These are phyloP conservation scores for Grifola frondosa DNA, from an alignment of 1,284 basidiomycete genomes.

Conservation along the genomic window DNA sequence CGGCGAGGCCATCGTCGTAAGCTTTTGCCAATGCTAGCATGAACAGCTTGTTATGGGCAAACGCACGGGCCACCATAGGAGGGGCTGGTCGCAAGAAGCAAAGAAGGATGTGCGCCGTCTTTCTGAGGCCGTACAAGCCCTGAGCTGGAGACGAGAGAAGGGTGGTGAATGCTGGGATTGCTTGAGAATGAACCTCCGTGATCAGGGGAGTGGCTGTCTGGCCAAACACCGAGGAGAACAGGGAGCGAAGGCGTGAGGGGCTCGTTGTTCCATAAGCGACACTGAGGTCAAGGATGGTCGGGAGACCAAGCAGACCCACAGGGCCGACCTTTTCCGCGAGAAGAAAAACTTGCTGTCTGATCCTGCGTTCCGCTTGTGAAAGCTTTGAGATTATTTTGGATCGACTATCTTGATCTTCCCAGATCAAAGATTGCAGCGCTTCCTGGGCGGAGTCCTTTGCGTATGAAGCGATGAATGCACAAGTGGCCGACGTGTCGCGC, in stretches of 20 bases:
- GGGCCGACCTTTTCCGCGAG: constrained; percentile 54
- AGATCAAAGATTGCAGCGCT: constrained; percentile 54
- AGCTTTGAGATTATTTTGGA: constrained; percentile 13
- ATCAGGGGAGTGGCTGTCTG: constrained; percentile 31
- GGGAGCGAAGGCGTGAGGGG: constrained; percentile 40
- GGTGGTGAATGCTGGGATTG: constrained; percentile 54
- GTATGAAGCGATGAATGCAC: constrained; percentile 56
- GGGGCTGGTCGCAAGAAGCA: constrained; percentile 55
- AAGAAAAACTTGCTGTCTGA: constrained; percentile 52
- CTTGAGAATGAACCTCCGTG: constrained; percentile 39
- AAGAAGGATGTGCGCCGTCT: constrained; percentile 56
- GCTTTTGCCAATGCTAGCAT: constrained; percentile 54
- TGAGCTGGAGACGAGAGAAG: constrained; percentile 45
- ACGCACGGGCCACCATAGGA: constrained; percentile 45
- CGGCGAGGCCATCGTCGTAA: constrained; percentile 55
- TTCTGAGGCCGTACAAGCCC: constrained; percentile 64
- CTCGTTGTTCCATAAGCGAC: constrained; percentile 53
- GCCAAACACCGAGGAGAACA: constrained; percentile 43
- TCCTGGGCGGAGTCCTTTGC: constrained; percentile 52
- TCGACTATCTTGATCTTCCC: constrained; percentile 36
- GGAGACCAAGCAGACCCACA: constrained; percentile 43
- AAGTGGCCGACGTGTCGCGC: constrained; percentile 43
- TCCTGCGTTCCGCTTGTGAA: constrained; percentile 41
- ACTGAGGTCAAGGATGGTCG: constrained; percentile 59
- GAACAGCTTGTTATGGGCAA: constrained; percentile 51